Evolutionary conservation across 164 flowering plant genomes (phyloP).

Genomic region (Berberis vulgaris): DNA sequence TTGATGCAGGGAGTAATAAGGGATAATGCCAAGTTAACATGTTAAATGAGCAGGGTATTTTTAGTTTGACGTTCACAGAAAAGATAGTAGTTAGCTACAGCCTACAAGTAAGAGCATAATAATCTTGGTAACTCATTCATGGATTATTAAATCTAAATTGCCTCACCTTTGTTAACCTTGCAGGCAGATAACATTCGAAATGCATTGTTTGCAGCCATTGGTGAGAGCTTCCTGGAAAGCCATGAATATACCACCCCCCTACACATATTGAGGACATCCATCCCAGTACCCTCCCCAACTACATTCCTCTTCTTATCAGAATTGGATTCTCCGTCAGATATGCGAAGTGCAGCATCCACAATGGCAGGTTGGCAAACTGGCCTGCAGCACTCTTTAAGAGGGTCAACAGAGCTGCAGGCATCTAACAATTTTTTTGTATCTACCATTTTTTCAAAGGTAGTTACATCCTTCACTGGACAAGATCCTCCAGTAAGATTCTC

Average conservation of each 20-base stretch:
- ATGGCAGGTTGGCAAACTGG: slow-evolving; percentile 88
- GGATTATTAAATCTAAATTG: neutral
- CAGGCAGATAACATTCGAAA: slow-evolving; percentile 78
- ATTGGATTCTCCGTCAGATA: slow-evolving; percentile 39
- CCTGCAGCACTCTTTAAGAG: slow-evolving; percentile 91
- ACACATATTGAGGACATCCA: slow-evolving; percentile 64
- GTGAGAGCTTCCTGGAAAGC: slow-evolving; percentile 73
- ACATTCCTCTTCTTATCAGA: slow-evolving; percentile 24
- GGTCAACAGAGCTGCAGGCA: slow-evolving; percentile 75
- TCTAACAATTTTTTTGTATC: slow-evolving; percentile 80
- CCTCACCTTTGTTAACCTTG: slow-evolving; percentile 89
- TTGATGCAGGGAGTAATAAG: too few species aligned
- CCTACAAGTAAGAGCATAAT: too few species aligned
- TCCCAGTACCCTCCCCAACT: slow-evolving; percentile 25
- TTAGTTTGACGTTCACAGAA: too few species aligned
- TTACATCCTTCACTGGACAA: slow-evolving; percentile 75
- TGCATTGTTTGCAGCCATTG: slow-evolving; percentile 69
- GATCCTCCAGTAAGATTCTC: slow-evolving; percentile 86
- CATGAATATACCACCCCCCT: slow-evolving; percentile 85
- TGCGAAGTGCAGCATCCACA: slow-evolving; percentile 70
- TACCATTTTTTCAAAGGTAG: slow-evolving; percentile 62
- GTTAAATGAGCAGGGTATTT: too few species aligned
- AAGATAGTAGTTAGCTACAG: too few species aligned
- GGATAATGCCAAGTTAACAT: too few species aligned
- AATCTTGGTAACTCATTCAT: too few species aligned